phyloP scores from a whole-genome alignment of 169 alveolate species.

The Plasmodium billcollinsi region DNA sequence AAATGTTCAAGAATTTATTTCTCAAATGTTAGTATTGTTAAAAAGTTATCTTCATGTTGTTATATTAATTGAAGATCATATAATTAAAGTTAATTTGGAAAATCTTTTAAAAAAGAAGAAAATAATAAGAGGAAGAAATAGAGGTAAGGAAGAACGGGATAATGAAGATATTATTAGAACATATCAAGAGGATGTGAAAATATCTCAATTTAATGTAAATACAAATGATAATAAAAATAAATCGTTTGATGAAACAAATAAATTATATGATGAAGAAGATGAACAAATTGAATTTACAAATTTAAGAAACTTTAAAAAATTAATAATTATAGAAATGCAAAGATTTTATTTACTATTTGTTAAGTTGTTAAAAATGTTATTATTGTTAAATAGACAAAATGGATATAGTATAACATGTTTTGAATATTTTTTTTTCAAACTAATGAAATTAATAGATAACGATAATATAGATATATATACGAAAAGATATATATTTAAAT shows the following conservation, averaged over 20 bases:
- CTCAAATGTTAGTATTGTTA: conserved; percentile 19
- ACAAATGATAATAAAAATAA: too few species aligned
- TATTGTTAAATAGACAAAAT: conserved; percentile 25
- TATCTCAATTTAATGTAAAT: too few species aligned
- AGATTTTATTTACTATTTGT: conserved; percentile 61
- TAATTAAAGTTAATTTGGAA: conserved; percentile 42
- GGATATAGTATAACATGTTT: conserved; percentile 26
- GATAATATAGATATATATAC: conserved; percentile 38
- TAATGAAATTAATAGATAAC: conserved; percentile 47
- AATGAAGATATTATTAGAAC: too few species aligned
- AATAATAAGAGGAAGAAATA: neutral
- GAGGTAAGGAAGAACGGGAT: too few species aligned
- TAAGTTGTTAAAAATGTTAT: conserved; percentile 35
- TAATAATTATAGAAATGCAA: conserved; percentile 35
- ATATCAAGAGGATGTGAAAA: too few species aligned
- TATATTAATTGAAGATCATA: conserved; percentile 36
- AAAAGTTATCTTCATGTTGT: conserved; percentile 20
- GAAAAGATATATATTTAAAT: conserved; percentile 23
- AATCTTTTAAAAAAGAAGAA: conserved; percentile 32
- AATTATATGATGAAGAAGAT: neutral
- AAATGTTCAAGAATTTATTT: conserved; percentile 26
- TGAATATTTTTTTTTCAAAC: conserved; percentile 54
- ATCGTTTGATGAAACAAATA: neutral
- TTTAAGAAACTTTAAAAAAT: conserved; percentile 36
- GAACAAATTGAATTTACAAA: conserved; percentile 35